Conservation (phyloP, 768 basidiomycete species). For the Trametes punicea region DNA sequence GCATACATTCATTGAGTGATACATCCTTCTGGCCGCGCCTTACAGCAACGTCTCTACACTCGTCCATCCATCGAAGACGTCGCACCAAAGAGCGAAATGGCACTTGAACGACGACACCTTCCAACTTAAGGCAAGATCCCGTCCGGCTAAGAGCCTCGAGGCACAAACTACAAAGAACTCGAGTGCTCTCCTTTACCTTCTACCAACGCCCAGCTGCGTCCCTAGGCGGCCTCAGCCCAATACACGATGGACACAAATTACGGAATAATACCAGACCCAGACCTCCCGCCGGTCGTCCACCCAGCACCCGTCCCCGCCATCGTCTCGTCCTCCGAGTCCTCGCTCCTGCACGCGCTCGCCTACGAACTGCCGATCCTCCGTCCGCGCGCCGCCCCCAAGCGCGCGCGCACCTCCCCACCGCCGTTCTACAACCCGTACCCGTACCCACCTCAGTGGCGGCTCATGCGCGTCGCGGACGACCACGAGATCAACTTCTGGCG, state of each 20-base stretch:
- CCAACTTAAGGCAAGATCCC: background rate
- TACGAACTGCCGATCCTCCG: background rate
- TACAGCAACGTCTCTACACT: no score
- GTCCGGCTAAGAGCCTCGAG: background rate
- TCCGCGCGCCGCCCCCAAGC: background rate
- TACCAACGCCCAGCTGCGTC: no score
- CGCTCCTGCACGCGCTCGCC: background rate
- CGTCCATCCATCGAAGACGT: no score
- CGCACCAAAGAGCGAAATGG: background rate
- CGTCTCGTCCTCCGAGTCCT: background rate
- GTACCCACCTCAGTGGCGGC: background rate
- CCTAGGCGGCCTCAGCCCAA: no score
- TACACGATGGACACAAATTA: background rate
- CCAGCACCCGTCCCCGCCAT: background rate
- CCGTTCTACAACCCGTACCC: constrained; percentile 17
- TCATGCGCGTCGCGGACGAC: background rate
- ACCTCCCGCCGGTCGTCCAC: background rate
- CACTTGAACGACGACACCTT: constrained; percentile 1
- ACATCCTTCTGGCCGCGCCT: no score
- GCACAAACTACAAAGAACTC: background rate
- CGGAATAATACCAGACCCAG: background rate
- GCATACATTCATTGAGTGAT: no score
- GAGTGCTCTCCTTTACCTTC: no score
- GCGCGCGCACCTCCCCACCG: background rate
- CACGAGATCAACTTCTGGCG: constrained; percentile 2